Percentiles rank a stretch among this genome's conserved stretches.
Evolutionary conservation across 352 stramenopile species (phyloP).

Genomic region (Peronospora farinosa): DNA sequence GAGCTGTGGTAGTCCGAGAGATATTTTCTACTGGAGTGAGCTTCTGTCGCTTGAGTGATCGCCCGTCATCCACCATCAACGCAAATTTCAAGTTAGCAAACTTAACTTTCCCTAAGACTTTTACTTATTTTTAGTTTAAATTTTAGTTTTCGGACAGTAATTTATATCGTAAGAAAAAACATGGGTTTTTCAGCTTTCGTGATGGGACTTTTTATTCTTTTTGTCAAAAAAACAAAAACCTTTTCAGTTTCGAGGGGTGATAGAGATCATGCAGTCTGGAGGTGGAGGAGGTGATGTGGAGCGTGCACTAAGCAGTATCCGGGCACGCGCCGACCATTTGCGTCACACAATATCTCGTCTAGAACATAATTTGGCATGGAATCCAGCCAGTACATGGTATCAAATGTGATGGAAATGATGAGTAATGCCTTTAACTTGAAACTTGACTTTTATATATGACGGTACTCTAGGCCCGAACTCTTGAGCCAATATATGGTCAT

Average conservation of each 20-base stretch:
- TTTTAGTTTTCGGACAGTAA: no score
- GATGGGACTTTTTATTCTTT: background rate
- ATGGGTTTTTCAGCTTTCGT: background rate
- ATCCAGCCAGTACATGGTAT: conserved; percentile 73
- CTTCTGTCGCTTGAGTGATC: conserved; percentile 24
- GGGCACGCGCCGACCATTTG: conserved; percentile 70
- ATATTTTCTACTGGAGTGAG: background rate
- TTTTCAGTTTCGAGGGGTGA: background rate
- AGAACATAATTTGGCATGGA: conserved; percentile 76
- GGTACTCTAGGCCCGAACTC: conserved; percentile 50
- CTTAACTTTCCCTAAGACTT: background rate
- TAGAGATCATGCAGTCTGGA: conserved; percentile 28
- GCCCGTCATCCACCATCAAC: conserved; percentile 18
- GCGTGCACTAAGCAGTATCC: conserved; percentile 72
- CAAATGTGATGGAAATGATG: background rate
- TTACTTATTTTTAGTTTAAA: no score
- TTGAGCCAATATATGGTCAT: conserved; percentile 85
- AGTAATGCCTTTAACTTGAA: background rate
- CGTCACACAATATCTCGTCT: conserved; percentile 68
- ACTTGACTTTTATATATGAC: background rate
- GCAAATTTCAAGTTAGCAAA: background rate
- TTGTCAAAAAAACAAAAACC: background rate
- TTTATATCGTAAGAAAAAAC: background rate
- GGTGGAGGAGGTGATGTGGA: conserved; percentile 57
- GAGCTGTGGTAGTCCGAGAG: background rate